Percentiles rank a stretch among this genome's conserved stretches.
Evolutionary conservation across 192 early-diverging fungal genomes (phyloP).

Genomic region (Linnemannia elongata): DNA sequence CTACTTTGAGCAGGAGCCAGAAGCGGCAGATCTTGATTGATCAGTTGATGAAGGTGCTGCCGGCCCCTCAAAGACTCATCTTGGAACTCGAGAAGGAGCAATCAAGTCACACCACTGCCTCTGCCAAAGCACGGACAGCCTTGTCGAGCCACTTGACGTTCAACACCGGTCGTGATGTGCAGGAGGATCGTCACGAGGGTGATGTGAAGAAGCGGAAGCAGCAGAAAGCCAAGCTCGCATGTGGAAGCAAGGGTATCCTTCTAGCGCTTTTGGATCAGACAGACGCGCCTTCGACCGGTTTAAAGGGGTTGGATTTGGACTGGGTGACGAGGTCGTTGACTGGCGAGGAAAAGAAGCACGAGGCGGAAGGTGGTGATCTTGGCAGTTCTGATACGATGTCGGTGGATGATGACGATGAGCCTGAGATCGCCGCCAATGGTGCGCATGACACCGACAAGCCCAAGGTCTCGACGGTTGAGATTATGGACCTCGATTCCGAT

Average conservation of each 20-base stretch:
- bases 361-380: neutral
- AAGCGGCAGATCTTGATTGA: conserved; percentile 45
- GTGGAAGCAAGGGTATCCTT: neutral
- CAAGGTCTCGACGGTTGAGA: neutral
- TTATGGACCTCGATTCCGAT: conserved; percentile 34
- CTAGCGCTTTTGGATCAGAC: conserved; percentile 11
- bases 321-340: conserved; percentile 24
- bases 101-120: neutral
- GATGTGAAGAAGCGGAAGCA: neutral
- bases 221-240: neutral
- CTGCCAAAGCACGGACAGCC: neutral
- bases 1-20: conserved; percentile 36
- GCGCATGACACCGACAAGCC: neutral
- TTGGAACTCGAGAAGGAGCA: conserved; percentile 30
- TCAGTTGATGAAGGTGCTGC: conserved; percentile 35
- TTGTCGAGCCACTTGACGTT: neutral
- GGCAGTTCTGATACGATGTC: neutral
- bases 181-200: neutral
- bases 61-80: conserved; percentile 20
- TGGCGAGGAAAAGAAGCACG: neutral
- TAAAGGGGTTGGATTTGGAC: conserved; percentile 39
- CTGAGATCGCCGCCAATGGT: neutral
- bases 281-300: conserved; percentile 25
- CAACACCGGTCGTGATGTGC: neutral
- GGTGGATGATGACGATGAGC: neutral